Evolutionary conservation across 768 basidiomycete genomes (phyloP), one percentile per base, ranked within the genome.

Genomic region (Exidia glandulosa): DNA sequence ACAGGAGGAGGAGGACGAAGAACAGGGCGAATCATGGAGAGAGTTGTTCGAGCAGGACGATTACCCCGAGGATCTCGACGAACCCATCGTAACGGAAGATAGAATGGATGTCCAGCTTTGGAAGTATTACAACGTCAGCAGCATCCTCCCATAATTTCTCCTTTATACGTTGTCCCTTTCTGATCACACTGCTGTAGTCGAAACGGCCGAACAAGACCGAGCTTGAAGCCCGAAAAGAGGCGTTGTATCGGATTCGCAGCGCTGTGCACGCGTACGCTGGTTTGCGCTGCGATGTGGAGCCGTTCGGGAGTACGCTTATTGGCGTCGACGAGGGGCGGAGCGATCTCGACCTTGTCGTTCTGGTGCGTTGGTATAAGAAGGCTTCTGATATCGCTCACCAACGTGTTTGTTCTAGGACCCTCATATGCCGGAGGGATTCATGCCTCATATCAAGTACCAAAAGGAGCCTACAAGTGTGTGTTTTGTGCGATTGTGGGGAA

Each of bases 301-400:
- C 70, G 1, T 84, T 82, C 65, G 82, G 82, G 32, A 83, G 82
- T 61, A 74, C 76, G 19, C 68, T 70, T 63, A 81, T 82, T 65
- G 79, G 79, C 32, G 72, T 76, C 33, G 73, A 76, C 41, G 63
- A 68, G 32, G 45, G 59, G 2, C 62, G 56, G 2, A 80, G 81
- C 62, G 82, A 84, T 64, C 66, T 84, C 52, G 82, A 84, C 64
- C 62, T 83, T 54, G 73, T 81, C 9, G 68, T 85, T 41, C 58
- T 81, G 2, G 83, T 84, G 58, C 60, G 78, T 69, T 12, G 19
- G 47, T 33, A 52, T 25, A 23, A 34, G 10, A 25, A 33, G 41
- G 57, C 25, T 56, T 59, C 32, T 33, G 13, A 52, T 48, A 47
- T 31, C 14, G 13, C 9, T 31, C 7, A 12, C 25, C 13, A 19